Base-by-base conservation (phyloP, 306 rosid genomes). In the Medicago ruthenica region DNA sequence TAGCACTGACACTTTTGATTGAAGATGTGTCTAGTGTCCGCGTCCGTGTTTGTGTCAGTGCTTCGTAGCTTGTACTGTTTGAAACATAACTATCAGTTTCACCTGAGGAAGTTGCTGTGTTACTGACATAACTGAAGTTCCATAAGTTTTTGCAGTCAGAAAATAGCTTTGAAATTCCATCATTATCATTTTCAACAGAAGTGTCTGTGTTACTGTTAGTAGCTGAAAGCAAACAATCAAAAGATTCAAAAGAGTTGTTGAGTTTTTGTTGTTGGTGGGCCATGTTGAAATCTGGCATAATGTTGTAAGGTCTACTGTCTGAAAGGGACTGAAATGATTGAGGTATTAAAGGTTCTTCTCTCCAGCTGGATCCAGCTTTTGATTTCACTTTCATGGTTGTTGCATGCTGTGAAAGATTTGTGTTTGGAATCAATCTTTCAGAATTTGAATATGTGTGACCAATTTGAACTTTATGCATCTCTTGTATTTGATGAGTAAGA, bases 151-250 rank as follows among this genome's bases (percentile, higher is more conserved):
- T 72, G 53, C 85, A 74, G 60, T 84, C 92, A 45, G 89, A 76
- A 71, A 89, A 73, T 17, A 89, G 72, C 79, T 75, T 80, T 78
- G 98, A 88, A 62, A 86, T 85, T 17, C 88, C 88, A 45, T 88
- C 69, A 74, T 77, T 80, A 60, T 81, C 85, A 61, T 77, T 82
- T 70, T 77, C 78, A 0, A 63, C 13, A 45, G 87, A 84, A 10
- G 53, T 66, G 17, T 81, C 85, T 24, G 81, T 78, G 81, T 70
- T 78, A 65, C 83, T 81, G 36, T 74, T 84, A 48, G 65, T 81
- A 40, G 72, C 79, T 37, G 87, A 84, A 75, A 84, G 14, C 67
- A 81, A 77, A 60, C 81, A 81, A 64, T 77, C 80, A 80, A 68
- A 22, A 59, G 87, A 80, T 37, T 67, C 80, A 80, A 68, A 22